Evolutionary conservation across 192 early-diverging fungal species (phyloP).

Genomic region (Backusella circina): DNA sequence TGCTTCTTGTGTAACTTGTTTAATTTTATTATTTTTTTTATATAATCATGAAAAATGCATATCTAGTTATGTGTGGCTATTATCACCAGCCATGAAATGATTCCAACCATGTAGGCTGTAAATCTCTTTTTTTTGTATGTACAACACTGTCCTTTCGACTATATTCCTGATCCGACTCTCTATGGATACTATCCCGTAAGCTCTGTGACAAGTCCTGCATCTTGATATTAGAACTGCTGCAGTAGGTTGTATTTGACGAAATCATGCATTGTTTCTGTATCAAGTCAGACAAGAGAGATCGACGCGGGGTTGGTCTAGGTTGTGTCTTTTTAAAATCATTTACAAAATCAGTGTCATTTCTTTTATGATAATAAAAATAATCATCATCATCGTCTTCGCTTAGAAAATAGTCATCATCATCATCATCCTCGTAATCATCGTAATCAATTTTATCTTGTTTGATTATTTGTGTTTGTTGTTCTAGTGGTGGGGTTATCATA

Average conservation of each 20-base stretch:
- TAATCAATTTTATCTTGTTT: background rate
- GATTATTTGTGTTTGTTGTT: background rate
- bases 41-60: background rate
- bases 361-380: background rate
- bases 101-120: background rate
- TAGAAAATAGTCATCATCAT: background rate
- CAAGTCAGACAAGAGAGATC: constrained; percentile 9
- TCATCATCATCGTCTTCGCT: background rate
- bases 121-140: background rate
- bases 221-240: background rate
- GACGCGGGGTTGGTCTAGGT: background rate
- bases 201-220: background rate
- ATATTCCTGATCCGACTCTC: background rate
- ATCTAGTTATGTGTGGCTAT: background rate
- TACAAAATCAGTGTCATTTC: background rate
- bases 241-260: background rate
- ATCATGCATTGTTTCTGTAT: constrained; percentile 9
- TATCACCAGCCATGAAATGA: constrained; percentile 12
- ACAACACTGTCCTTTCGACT: background rate
- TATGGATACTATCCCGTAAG: background rate
- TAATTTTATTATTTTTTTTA: background rate
- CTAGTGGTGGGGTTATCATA: background rate
- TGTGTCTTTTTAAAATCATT: constrained; percentile 12
- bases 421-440: background rate
- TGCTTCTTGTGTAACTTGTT: constrained; percentile 1